phyloP scores from a whole-genome alignment of 2,329 filamentous ascomycete species.

The Fusarium musae region DNA sequence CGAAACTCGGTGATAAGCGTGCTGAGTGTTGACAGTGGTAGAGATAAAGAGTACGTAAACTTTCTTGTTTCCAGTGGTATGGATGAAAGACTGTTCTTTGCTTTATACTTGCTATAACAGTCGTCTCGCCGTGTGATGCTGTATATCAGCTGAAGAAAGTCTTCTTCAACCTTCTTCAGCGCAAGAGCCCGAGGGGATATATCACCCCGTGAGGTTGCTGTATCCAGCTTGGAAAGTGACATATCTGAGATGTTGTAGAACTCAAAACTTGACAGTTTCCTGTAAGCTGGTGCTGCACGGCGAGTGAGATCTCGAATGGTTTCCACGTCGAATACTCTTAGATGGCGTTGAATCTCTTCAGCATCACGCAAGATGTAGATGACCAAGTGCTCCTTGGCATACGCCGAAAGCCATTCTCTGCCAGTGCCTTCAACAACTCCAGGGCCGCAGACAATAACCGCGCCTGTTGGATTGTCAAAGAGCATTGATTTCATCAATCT shows the following conservation, averaged over 20 bases:
- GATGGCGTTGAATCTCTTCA: neutral
- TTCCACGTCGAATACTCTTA: neutral
- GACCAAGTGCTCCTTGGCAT: neutral
- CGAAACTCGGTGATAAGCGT: neutral
- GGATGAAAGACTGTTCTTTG: neutral
- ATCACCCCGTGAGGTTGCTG: neutral
- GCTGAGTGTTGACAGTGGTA: neutral
- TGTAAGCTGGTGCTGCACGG: slow-evolving; percentile 3
- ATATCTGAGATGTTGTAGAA: slow-evolving; percentile 6
- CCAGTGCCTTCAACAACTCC: slow-evolving; percentile 8
- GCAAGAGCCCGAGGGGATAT: slow-evolving; percentile 1
- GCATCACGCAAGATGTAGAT: slow-evolving; percentile 3
- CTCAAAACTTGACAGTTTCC: neutral
- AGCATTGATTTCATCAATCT: slow-evolving; percentile 7
- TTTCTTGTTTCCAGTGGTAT: neutral
- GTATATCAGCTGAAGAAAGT: slow-evolving; percentile 3
- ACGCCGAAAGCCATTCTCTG: slow-evolving; percentile 5
- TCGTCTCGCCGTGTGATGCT: neutral
- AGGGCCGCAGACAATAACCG: slow-evolving; percentile 5
- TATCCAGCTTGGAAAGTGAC: rapidly evolving
- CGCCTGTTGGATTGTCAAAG: neutral
- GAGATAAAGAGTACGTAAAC: neutral
- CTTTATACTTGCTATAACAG: neutral
- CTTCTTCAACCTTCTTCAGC: slow-evolving; percentile 9
- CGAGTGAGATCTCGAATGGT: neutral